These are phyloP conservation scores for cucumber (Cucumis sativus) DNA, from an alignment of 306 rosid species.

Conservation along the genomic window DNA sequence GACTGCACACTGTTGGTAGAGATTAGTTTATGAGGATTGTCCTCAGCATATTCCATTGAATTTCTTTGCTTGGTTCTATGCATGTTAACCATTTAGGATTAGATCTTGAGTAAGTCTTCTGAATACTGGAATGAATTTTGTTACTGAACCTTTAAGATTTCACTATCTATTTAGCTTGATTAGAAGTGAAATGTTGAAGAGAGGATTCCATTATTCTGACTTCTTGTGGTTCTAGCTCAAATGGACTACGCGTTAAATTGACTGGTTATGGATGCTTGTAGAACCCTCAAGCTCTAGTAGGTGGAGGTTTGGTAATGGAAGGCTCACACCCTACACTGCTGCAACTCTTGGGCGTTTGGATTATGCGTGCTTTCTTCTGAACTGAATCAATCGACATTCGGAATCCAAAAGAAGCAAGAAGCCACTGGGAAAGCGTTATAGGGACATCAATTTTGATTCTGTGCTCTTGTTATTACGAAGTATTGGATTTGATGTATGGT, in stretches of 20 bases:
- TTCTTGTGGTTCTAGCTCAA: not conserved
- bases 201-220: not conserved
- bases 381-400: not conserved
- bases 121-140: not conserved
- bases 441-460: not conserved
- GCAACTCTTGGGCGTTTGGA: not conserved
- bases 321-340: not conserved
- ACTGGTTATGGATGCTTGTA: not conserved
- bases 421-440: no score
- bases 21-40: constrained; percentile 9
- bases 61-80: not conserved
- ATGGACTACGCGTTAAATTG: not conserved
- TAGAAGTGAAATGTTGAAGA: not conserved
- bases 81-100: not conserved
- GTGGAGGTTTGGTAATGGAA: not conserved
- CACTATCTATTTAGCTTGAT: not conserved
- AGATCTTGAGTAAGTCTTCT: not conserved
- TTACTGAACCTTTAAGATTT: not conserved
- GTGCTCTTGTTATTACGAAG: not conserved
- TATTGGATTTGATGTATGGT: not conserved
- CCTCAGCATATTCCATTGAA: not conserved
- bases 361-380: not conserved
- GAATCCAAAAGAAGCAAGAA: not conserved
- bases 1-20: constrained; percentile 28
- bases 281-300: not conserved